phyloP scores from a whole-genome alignment of 2,329 filamentous ascomycete species.

The Tolypocladium pustulatum region DNA sequence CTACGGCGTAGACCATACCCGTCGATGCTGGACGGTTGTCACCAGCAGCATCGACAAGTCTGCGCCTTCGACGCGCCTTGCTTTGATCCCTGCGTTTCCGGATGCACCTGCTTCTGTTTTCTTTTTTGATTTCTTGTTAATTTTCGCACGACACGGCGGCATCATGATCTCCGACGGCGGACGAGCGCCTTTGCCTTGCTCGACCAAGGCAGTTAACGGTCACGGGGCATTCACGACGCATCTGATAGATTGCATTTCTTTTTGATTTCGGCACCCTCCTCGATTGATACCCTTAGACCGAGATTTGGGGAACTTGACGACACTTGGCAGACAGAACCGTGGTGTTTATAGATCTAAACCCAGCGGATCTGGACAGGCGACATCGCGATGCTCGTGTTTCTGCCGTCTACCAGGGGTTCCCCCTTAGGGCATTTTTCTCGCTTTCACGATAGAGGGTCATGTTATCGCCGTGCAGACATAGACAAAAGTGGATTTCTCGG shows the following conservation, averaged over 20 bases:
- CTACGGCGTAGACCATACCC: conserved; percentile 19
- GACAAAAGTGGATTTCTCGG: conserved; percentile 59
- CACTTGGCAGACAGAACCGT: conserved; percentile 25
- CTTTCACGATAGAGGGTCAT: conserved; percentile 34
- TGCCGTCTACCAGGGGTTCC: conserved; percentile 25
- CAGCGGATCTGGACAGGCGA: conserved; percentile 21
- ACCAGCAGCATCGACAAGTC: conserved; percentile 6
- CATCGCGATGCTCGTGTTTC: conserved; percentile 27
- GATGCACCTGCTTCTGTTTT: conserved; percentile 6
- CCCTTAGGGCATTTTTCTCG: conserved; percentile 27
- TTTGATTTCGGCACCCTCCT: conserved; percentile 31
- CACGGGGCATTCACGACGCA: conserved; percentile 30
- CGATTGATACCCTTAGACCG: conserved; percentile 35
- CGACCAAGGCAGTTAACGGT: conserved; percentile 25
- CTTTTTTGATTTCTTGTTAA: conserved; percentile 9
- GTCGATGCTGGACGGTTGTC: neutral
- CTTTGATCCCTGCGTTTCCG: conserved; percentile 14
- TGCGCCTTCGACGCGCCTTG: conserved; percentile 3
- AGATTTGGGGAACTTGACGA: conserved; percentile 27
- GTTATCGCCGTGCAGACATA: conserved; percentile 40
- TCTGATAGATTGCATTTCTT: conserved; percentile 34
- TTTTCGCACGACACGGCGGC: conserved; percentile 25
- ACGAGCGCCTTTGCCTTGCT: conserved; percentile 21
- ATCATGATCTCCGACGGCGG: conserved; percentile 28
- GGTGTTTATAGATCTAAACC: conserved; percentile 23